These are phyloP conservation scores for Ceratocystiopsis minuta DNA, from an alignment of 2,329 filamentous ascomycete species.

Conservation along the genomic window DNA sequence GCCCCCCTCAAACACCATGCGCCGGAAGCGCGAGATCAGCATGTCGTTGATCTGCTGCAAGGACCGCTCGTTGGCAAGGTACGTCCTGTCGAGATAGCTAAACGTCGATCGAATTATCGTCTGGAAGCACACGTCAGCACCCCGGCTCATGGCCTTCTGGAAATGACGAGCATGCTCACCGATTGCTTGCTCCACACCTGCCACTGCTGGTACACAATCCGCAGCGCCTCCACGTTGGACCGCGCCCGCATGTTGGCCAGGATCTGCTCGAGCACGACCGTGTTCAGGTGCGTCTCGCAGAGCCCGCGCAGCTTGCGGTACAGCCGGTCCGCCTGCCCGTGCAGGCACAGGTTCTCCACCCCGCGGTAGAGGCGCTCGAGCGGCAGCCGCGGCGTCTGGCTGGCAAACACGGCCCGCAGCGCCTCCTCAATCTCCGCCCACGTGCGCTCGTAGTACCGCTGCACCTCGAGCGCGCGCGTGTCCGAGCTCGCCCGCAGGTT, in stretches of 20 bases:
- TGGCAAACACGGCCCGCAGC: conserved; percentile 53
- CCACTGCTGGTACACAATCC: conserved; percentile 43
- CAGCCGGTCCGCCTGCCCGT: conserved; percentile 51
- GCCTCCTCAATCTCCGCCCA: conserved; percentile 59
- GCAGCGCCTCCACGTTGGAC: conserved; percentile 46
- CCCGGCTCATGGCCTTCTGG: too few species aligned
- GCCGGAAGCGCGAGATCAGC: conserved; percentile 58
- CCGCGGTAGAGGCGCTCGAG: conserved; percentile 78
- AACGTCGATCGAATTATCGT: conserved; percentile 72
- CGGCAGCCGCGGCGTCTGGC: conserved; percentile 46
- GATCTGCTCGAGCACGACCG: conserved; percentile 36
- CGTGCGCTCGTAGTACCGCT: conserved; percentile 60
- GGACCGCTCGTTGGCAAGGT: conserved; percentile 57
- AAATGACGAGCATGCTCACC: conserved; percentile 30
- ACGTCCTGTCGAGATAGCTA: conserved; percentile 84
- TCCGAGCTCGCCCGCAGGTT: conserved; percentile 54
- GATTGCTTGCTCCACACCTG: conserved; percentile 59
- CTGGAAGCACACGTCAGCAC: conserved; percentile 20
- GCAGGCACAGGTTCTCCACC: conserved; percentile 79
- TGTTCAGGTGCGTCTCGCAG: conserved; percentile 50
- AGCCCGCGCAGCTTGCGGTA: conserved; percentile 46
- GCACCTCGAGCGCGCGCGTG: conserved; percentile 35
- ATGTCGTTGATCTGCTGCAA: conserved; percentile 63
- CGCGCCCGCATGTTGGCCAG: conserved; percentile 29
- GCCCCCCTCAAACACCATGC: conserved; percentile 26